Percentiles rank a stretch among this genome's conserved stretches.
phyloP scores from a whole-genome alignment of 2,329 filamentous ascomycete species.

The Penicillium sp. region DNA sequence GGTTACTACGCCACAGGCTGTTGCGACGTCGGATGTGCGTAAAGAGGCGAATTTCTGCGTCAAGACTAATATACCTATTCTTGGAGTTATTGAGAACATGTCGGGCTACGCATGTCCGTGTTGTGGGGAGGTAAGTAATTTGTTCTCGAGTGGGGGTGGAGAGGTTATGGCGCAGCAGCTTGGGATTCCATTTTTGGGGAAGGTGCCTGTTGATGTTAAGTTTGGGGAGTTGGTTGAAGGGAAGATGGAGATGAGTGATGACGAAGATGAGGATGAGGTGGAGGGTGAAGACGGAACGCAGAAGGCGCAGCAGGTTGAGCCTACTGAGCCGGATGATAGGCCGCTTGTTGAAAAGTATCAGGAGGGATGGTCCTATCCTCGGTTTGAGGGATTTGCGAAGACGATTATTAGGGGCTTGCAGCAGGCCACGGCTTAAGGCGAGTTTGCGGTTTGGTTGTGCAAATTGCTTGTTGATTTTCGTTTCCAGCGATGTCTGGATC shows the following conservation, averaged over 20 bases:
- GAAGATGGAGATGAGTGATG: conserved; percentile 28
- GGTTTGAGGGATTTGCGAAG: conserved; percentile 45
- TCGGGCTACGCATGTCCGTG: conserved; percentile 56
- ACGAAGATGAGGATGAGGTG: conserved; percentile 24
- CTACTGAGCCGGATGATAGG: conserved; percentile 28
- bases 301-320: background rate
- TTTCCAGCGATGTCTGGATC: conserved; percentile 6
- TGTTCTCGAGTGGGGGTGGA: conserved; percentile 90
- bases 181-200: conserved; percentile 77
- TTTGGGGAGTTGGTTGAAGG: conserved; percentile 85
- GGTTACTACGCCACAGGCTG: conserved; percentile 93
- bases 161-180: conserved; percentile 87
- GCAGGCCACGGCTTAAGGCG: background rate
- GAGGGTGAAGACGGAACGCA: conserved; percentile 10
- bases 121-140: conserved; percentile 80
- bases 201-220: conserved; percentile 87
- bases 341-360: conserved; percentile 45
- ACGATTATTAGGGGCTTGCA: conserved; percentile 32
- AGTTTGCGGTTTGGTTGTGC: background rate
- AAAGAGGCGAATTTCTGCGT: conserved; percentile 93
- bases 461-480: background rate
- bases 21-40: conserved; percentile 88
- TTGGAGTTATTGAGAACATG: conserved; percentile 98
- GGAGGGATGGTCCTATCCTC: conserved; percentile 44
- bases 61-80: conserved; percentile 75